Evolutionary conservation across 139 green algal genomes (phyloP).

Genomic region (Nannochloris sp.): DNA sequence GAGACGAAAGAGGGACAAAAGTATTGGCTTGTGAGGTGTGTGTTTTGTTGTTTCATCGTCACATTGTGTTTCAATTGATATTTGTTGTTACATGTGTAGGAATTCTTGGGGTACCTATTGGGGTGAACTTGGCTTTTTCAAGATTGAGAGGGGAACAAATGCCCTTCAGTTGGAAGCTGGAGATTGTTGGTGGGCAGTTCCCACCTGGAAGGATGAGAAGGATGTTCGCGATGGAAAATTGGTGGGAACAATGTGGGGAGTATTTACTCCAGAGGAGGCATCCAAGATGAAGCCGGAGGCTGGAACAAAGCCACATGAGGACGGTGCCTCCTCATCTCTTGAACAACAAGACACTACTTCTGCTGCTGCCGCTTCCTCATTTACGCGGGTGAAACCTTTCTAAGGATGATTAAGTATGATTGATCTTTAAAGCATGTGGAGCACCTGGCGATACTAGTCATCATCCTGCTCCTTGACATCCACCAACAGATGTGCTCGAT

Average conservation of each 20-base stretch:
- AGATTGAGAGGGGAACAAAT: constrained; percentile 38
- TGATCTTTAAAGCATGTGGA: too few species aligned
- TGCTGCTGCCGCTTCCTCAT: too few species aligned
- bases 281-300: constrained; percentile 17
- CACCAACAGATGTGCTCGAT: too few species aligned
- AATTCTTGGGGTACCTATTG: constrained; percentile 58
- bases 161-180: constrained; percentile 35
- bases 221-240: constrained; percentile 26
- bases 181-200: constrained; percentile 44
- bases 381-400: too few species aligned
- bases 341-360: too few species aligned
- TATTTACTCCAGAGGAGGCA: constrained; percentile 18
- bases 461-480: too few species aligned
- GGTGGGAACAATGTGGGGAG: constrained; percentile 38
- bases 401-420: too few species aligned
- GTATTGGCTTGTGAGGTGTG: constrained; percentile 6
- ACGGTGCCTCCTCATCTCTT: neutral
- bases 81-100: neutral
- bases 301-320: constrained; percentile 9
- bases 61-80: too few species aligned
- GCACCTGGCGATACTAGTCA: too few species aligned
- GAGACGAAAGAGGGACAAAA: constrained; percentile 8
- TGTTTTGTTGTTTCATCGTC: too few species aligned
- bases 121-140: constrained; percentile 47
- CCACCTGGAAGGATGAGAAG: constrained; percentile 32